Base-by-base conservation (phyloP, 306 rosid genomes). In the Quercus cerris region DNA sequence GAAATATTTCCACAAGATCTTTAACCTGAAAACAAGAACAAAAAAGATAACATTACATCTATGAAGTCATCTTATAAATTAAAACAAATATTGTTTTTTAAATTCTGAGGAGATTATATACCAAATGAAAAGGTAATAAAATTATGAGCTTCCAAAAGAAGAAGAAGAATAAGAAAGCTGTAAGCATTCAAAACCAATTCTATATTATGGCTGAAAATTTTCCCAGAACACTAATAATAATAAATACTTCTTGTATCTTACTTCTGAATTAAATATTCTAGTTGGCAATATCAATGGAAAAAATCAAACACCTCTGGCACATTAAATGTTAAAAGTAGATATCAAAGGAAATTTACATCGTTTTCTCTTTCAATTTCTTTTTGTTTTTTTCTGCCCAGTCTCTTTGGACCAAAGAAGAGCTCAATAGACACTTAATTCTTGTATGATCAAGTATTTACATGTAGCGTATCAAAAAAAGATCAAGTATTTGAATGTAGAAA, bases 381-480 rank as follows among this genome's bases (percentile, higher is more conserved):
- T 82, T 22, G 79, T 81, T 81, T 54, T 46, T 49, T 77, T 33
- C 12, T 70, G 70, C 74, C 56, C 67, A 51, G 63, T 74, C 77
- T 75, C 28, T 63, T 67, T 81, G 31, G 59, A 23, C 30, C 46
- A 41, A 41, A 2, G 22, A 28, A 30, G 41, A 28, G 70, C 35
- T 28, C 25, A 61, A 23, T 23, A 12, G 15, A 41, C 70, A 82
- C 31, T 68, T 22, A 51, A 52, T 49, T 49, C 54, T 49, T 49
- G 54, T 49, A 13, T 49, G 54, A 49, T 49, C 17, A 49, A 49
- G 54, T 49, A 49, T 49, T 49, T 49, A 3, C 14, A 49, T 49
- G 54, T 49, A 49, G 54, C 46, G 46, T 41, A 41, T 41, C 46
- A 41, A 41, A 41, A 41, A 41, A 41, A 2, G 54, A 49, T 49